Evolutionary conservation across 75 land plant genomes (phyloP), one percentile per base, ranked within the genome.

Genomic region (Isoetes taiwanensis): DNA sequence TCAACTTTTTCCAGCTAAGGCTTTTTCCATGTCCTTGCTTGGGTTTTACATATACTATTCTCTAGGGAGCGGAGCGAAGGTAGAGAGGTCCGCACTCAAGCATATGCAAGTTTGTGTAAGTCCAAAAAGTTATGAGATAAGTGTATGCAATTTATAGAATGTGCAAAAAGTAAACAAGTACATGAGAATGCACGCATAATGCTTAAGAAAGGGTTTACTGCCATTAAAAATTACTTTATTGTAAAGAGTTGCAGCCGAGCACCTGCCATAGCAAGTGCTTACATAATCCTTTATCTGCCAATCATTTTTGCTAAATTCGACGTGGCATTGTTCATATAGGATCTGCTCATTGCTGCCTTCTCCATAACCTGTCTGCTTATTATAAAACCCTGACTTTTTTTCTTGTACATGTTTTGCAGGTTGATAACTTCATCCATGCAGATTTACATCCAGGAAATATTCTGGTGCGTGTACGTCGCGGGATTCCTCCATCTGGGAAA

Each of bases 401-500:
- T 9, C 11, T 14, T 37, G 14, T 11, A 48, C 19, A 26, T 24
- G 26, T 55, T 28, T 64, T 30, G 19, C 69, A 66, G 69, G 69
- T 80, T 30, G 96, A 89, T 57, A 89, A 89, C 59, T 89, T 89
- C 41, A 72, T 89, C 28, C 96, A 89, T 69, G 91, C 90, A 32
- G 96, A 89, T 80, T 63, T 89, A 80, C 96, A 89, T 60, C 96
- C 96, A 30, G 96, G 96, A 42, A 89, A 89, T 59, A 89, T 89
- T 43, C 64, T 89, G 54, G 96, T 89, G 41, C 91, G 96, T 8
- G 59, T 66, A 32, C 57, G 60, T 32, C 54, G 57, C 29, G 52
- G 55, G 21, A 57, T 41, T n/a, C 69, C 42, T 23, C 35, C 24
- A 23, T 63, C 83, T 41, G 55, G 43, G 56, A 66, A 73, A 32